Evolutionary conservation across 208 protist genomes (phyloP), one percentile per base, ranked within the genome.

Genomic region (Porcisia deanei): DNA sequence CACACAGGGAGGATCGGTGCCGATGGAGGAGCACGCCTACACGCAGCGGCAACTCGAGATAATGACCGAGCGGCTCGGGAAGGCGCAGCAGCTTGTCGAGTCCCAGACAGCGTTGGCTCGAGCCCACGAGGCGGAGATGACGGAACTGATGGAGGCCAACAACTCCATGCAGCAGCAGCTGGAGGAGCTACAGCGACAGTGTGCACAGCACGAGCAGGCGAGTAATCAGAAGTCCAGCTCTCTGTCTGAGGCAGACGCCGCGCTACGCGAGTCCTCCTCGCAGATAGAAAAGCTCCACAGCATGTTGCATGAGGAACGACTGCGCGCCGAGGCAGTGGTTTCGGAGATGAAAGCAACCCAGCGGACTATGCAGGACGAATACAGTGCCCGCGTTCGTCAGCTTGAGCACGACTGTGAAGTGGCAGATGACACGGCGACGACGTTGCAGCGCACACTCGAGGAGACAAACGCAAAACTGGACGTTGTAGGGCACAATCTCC

Each of bases 81-180:
- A 91, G 67, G 84, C 83, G 30, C 88, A 91, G 80, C 70, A 91
- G 81, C 68, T 90, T 7, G 72, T 91, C 2, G 81, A 85, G 73
- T 73, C 85, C 12, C 91, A 93, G 83, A 89, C 86, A 25, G 68
- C 76, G 20, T 70, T 91, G 22, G 83, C 80, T 0, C 84, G 85
- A 4, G 85, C 85, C 39, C 85, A 91, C 64, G 91, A 95, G 73
- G 74, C 69, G 22, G 82, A 83, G 55, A 91, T 95, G 84, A 76
- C 83, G 65, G 71, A 76, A 54, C 54, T 93, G 64, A 65, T 90
- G 63, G 73, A 85, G 18, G 82, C 77, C 43, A 88, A 89, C 80
- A 80, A 81, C 20, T 65, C 60, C 30, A 79, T 92, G 68, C 75
- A 84, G 64, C 82, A 77, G 55, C 74, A 82, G 22, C 69, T 90